Evolutionary conservation across 192 early-diverging fungal species (phyloP), one percentile per base, ranked within the genome.

Genomic region (Backusella tarrabulga): DNA sequence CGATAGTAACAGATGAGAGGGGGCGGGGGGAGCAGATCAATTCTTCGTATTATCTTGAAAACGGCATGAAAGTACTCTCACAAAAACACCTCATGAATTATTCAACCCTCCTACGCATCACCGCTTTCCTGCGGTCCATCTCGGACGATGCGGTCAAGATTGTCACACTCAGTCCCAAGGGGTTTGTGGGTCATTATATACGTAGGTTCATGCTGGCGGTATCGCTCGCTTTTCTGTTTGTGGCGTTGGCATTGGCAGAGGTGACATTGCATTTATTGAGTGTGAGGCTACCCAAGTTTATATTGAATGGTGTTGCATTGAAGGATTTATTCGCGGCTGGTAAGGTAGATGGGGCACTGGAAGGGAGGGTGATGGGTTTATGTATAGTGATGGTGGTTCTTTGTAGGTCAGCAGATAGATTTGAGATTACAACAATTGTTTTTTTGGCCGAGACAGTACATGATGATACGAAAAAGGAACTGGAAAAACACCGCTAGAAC

Each of bases 401-500:
- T 32, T 32, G 32, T 32, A 84, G 91, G 88, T 12, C 93, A 97
- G 72, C 97, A 99, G 83, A 83, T 98, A 29, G 95, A 97, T 80
- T 76, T 98, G 23, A 82, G 96, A 42, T 83, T 99, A 17, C 95
- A 96, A 32, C 94, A 97, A 73, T 79, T 87, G 1, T 89, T 91
- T 77, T 96, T 95, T 79, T 94, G 95, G 92, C 93, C 94, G n/a
- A 86, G 90, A 87, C 94, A 97, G 73, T 96, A 95, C 67, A 87
- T 90, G 67, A 79, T 85, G 80, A 78, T 88, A 52, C 88, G 93
- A 80, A 85, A 87, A 35, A 74, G 80, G 68, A 81, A 90, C 71
- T 88, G 86, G 74, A 75, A 81, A 69, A 87, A 92, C 78, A 90
- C 83, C 75, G 79, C 90, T 54, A 63, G 83, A 63, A 83, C 84